Evolutionary conservation across 1,139 yeast species (phyloP), one percentile per base, ranked within the genome.

Genomic region (Nakaseomyces nivariensis): DNA sequence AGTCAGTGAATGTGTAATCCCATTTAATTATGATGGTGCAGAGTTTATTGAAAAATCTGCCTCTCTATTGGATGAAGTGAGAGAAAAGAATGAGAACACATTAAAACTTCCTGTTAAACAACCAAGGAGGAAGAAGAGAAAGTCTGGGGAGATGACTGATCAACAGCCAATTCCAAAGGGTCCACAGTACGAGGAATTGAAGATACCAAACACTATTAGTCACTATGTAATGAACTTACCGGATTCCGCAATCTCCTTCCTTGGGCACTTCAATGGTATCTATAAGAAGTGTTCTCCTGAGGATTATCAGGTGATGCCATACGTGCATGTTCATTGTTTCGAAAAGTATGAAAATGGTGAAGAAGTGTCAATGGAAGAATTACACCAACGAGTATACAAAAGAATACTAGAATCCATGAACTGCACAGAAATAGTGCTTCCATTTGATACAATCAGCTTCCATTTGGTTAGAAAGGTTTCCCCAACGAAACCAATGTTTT

Each of bases 151-250:
- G 51, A 54, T 56, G 53, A 53, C 51, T 36, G 53, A 54, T 47
- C 57, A 60, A 49, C 29, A 50, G 41, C 37, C 41, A 11, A 11
- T n/a, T 5, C 40, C 26, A 41, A 49, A 47, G 37, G 49, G 22
- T 48, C 49, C 29, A 37, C 44, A 11, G 52, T 58, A 13, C 70
- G 66, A 47, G 66, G 56, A 32, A 37, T 58, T 59, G 25, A 68
- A 70, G 8, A 72, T 89, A 4, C 97, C 97, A 0, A 68, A 68
- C 33, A 76, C 72, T 57, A 75, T 79, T 56, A 69, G 78, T 43
- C 89, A 90, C 63, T 94, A 80, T 62, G 96, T 89, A 9, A 92
- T 94, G 98, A 94, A 94, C 64, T 74, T 94, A 50, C 99, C 99
- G 1, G 98, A 88, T 62, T 76, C 89, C 42, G 97, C 98, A 0